Base-by-base conservation (phyloP, 2,329 filamentous ascomycete genomes). In the Bertia moriformis region DNA sequence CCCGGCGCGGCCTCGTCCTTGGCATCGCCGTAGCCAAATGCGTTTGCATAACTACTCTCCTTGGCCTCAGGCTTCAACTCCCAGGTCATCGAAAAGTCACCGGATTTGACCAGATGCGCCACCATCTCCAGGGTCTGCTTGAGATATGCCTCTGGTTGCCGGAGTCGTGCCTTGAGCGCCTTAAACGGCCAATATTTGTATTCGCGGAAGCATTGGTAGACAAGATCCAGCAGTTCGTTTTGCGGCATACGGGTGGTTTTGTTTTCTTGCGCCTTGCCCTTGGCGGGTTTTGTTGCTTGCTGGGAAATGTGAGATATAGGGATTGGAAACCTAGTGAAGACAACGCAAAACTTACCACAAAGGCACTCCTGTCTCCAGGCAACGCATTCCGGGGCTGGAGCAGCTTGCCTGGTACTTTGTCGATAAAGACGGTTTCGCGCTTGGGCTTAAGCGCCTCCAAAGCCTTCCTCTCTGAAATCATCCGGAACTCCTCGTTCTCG, bases 171-270 rank as follows among this genome's bases (percentile, higher is more conserved):
- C 46, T 73, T 74, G 47, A 83, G 64, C 14, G 67, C 62, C 43
- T 71, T 73, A 55, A 81, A 69, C 14, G 69, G 64, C 75, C 77
- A 82, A 52, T 78, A 80, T 45, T 66, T 63, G 59, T 72, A 78
- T 47, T 72, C 59, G 44, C 69, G 65, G 64, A 82, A 83, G 48
- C 67, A 66, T 20, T 59, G 52, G 53, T 73, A 71, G 29, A 83
- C 64, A 44, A 68, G 61, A 51, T 79, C 73, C 54, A 79, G 55
- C 32, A 82, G 66, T 44, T 76, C 71, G 55, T 70, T 67, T 48
- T 71, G 66, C 5, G 72, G 66, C 55, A 81, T 76, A 53, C 78
- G 74, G 10, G 71, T 71, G n/a, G 70, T 68, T 55, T 81, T 80
- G 60, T 77, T 76, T 43, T 72, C 69, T 47, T 69, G 68, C 1